Evolutionary conservation across 768 basidiomycete species (phyloP), one percentile per base, ranked within the genome.

Genomic region (Lentinula guzmanii): DNA sequence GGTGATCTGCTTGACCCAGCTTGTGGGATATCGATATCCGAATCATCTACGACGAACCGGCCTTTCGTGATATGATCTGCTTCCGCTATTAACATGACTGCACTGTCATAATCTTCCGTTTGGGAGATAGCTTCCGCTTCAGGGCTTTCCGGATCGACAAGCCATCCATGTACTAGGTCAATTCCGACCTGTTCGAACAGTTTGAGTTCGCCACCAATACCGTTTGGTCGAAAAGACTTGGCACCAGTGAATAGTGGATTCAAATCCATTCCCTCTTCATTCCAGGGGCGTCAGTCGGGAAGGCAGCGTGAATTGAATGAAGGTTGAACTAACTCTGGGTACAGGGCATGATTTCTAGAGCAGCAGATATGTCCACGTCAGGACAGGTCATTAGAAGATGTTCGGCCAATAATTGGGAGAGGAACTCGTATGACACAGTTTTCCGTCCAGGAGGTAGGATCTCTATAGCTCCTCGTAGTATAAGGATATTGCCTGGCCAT

Each of bases 81-180:
- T 41, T 88, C 89, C 0, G 89, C 93, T 62, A 95, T 86, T 34
- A 87, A 74, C 51, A 81, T 86, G 2, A 90, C 85, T 0, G 90
- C 87, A 24, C 75, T 82, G 69, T 95, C 91, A 62, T 92, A 94
- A 70, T 90, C 87, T 55, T 80, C 74, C 0, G 81, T 74, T 3
- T 77, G 76, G 35, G 78, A 67, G 41, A 93, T 72, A 0, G 82
- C 82, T 0, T 65, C 65, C 9, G 82, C 80, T 69, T 92, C 91
- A 0, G 79, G 73, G 61, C 83, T 85, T 2, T 77, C 79, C 0
- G 87, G 87, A 63, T 90, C 89, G n/a, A 85, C 85, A 15, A 90
- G 80, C 95, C 95, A 97, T 1, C 95, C 95, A 62, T 96, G 94
- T 1, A 94, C 86, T 43, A 97, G 84, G 5, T 82, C 75, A 48